These are phyloP conservation scores for Scopulariopsis brevicaulis DNA, from an alignment of 2,329 filamentous ascomycete genomes.

Conservation along the genomic window DNA sequence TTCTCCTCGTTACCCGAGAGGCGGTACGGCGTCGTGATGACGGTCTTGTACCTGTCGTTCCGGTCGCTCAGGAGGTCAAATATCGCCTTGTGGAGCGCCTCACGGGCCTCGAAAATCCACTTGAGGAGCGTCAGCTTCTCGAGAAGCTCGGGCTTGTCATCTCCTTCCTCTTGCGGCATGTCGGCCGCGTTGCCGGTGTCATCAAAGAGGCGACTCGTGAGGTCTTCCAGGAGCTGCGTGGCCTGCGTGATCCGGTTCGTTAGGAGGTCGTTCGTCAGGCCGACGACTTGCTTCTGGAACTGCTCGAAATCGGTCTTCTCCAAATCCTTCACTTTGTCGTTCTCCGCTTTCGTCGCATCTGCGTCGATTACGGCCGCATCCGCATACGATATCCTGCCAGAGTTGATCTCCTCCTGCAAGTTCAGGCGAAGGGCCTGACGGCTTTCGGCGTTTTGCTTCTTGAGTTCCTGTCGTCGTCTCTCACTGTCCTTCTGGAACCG, in stretches of 20 bases:
- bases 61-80: slow-evolving; percentile 78
- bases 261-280: slow-evolving; percentile 71
- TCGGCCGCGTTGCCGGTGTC: slow-evolving; percentile 57
- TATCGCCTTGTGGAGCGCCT: slow-evolving; percentile 72
- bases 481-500: slow-evolving; percentile 43
- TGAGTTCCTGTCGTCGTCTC: slow-evolving; percentile 45
- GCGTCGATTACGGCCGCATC: slow-evolving; percentile 75
- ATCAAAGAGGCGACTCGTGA: slow-evolving; percentile 61
- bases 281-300: slow-evolving; percentile 75
- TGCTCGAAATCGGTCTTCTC: slow-evolving; percentile 73
- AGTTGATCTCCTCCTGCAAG: slow-evolving; percentile 67
- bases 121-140: slow-evolving; percentile 93
- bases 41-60: slow-evolving; percentile 74
- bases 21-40: slow-evolving; percentile 72
- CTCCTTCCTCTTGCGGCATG: slow-evolving; percentile 85
- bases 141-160: slow-evolving; percentile 84
- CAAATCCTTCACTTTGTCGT: slow-evolving; percentile 56
- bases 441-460: slow-evolving; percentile 35
- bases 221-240: slow-evolving; percentile 64
- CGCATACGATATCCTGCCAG: slow-evolving; percentile 69
- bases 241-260: slow-evolving; percentile 64
- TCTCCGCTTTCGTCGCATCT: slow-evolving; percentile 60
- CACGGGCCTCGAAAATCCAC: slow-evolving; percentile 94
- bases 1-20: slow-evolving; percentile 69
- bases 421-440: slow-evolving; percentile 58